Percentiles rank a stretch among this genome's conserved stretches.
Conservation (phyloP, 1,139 yeast genomes). For the Yamadazyma siamensis region DNA sequence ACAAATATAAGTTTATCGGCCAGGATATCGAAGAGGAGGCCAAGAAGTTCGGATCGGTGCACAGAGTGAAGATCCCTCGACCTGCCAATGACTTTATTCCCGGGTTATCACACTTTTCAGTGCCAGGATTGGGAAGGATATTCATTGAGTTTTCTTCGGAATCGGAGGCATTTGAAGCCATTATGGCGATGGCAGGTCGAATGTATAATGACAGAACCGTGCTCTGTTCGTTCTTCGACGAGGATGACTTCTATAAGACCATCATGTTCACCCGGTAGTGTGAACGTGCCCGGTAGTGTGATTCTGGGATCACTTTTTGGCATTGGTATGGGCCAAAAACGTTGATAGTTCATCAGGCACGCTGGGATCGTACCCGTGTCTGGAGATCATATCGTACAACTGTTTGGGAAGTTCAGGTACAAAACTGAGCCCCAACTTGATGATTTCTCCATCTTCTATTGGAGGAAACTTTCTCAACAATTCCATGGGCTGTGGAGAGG, state of each 20-base stretch:
- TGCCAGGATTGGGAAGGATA: constrained; percentile 69
- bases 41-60: constrained; percentile 49
- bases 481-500: constrained; percentile 68
- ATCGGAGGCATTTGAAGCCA: constrained; percentile 54
- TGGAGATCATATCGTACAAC: constrained; percentile 63
- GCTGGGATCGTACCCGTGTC: constrained; percentile 65
- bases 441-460: constrained; percentile 70
- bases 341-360: constrained; percentile 39
- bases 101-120: constrained; percentile 40
- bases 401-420: constrained; percentile 71
- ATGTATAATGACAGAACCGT: constrained; percentile 69
- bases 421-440: constrained; percentile 76
- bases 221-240: constrained; percentile 61
- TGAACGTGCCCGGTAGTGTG: no score
- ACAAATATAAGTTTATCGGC: constrained; percentile 45
- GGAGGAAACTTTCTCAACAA: constrained; percentile 70
- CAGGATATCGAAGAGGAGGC: constrained; percentile 55
- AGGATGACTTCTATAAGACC: constrained; percentile 41
- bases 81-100: constrained; percentile 53
- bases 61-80: constrained; percentile 59
- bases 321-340: constrained; percentile 14
- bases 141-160: constrained; percentile 60
- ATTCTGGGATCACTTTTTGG: neutral
- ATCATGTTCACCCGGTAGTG: constrained; percentile 5
- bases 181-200: constrained; percentile 64